Evolutionary conservation across 2,329 filamentous ascomycete species (phyloP).

Genomic region (Aspergillus sp.): DNA sequence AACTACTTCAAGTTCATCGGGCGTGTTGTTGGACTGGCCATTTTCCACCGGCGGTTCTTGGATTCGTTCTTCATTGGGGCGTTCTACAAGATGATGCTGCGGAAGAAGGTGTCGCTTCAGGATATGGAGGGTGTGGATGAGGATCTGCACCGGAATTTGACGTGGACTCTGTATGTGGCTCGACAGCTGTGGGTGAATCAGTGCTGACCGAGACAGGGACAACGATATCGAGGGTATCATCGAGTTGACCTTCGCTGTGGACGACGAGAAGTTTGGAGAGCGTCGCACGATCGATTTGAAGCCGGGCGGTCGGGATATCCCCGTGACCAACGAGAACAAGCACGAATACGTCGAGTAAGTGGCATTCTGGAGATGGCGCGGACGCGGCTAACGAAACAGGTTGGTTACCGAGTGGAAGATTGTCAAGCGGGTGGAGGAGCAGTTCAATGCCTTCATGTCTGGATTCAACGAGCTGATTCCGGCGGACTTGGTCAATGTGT

Average conservation of each 20-base stretch:
- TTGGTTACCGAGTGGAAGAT: constrained; percentile 99
- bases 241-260: constrained; percentile 93
- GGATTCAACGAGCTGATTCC: constrained; percentile 98
- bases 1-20: constrained; percentile 99
- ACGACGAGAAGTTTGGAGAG: constrained; percentile 96
- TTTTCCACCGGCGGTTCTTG: constrained; percentile 96
- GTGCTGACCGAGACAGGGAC: constrained; percentile 54
- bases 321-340: constrained; percentile 98
- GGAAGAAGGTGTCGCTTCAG: constrained; percentile 84
- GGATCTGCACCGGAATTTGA: constrained; percentile 92
- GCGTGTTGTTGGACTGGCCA: constrained; percentile 91
- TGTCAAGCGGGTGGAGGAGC: constrained; percentile 95
- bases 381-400: constrained; percentile 35
- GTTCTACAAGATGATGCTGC: constrained; percentile 98
- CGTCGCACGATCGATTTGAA: constrained; percentile 92
- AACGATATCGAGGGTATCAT: constrained; percentile 95
- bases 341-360: constrained; percentile 92
- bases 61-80: constrained; percentile 99
- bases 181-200: not conserved
- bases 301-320: constrained; percentile 83
- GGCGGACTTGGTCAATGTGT: constrained; percentile 94
- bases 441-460: constrained; percentile 96
- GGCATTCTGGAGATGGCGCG: not conserved
- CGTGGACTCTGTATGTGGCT: constrained; percentile 76
- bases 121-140: constrained; percentile 99